A percentile compares a stretch with the other conserved stretches of the same genome.
Evolutionary conservation across 2,329 filamentous ascomycete genomes (phyloP).

Genomic region (Coniella vitis): DNA sequence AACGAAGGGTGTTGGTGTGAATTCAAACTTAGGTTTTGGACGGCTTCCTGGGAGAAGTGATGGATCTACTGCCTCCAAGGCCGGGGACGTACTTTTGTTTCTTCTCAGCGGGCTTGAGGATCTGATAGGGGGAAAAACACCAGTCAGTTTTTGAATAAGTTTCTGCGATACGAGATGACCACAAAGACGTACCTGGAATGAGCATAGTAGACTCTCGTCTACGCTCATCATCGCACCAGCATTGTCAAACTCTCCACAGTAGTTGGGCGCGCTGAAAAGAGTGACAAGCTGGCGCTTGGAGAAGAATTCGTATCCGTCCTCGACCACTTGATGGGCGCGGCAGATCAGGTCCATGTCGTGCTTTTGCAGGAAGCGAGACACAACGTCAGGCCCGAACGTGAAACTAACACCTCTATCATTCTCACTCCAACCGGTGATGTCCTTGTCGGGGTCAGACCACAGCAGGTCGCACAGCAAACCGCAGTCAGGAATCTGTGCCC

Average conservation of each 20-base stretch:
- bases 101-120: constrained; percentile 99
- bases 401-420: constrained; percentile 98
- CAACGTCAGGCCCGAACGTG: constrained; percentile 95
- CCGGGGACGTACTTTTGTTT: constrained; percentile 99
- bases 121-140: constrained; percentile 45
- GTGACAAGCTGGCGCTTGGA: constrained; percentile 97
- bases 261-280: constrained; percentile 96
- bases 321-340: constrained; percentile 95
- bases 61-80: constrained; percentile 59
- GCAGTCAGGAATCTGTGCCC: constrained; percentile 86
- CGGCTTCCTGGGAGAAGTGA: constrained; percentile 65
- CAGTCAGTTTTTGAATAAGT: not conserved
- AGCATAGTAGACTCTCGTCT: constrained; percentile 95
- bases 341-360: constrained; percentile 99
- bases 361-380: constrained; percentile 95
- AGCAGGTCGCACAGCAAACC: constrained; percentile 94
- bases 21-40: constrained; percentile 62
- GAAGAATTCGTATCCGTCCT: constrained; percentile 99
- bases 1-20: constrained; percentile 62
- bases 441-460: constrained; percentile 98
- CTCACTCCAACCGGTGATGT: constrained; percentile 98
- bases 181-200: constrained; percentile 72
- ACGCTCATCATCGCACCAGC: constrained; percentile 99
- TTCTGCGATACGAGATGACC: not conserved
- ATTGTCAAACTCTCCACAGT: constrained; percentile 99